Conservation (phyloP, 139 green algal species). For the Coelastrella sp. region DNA sequence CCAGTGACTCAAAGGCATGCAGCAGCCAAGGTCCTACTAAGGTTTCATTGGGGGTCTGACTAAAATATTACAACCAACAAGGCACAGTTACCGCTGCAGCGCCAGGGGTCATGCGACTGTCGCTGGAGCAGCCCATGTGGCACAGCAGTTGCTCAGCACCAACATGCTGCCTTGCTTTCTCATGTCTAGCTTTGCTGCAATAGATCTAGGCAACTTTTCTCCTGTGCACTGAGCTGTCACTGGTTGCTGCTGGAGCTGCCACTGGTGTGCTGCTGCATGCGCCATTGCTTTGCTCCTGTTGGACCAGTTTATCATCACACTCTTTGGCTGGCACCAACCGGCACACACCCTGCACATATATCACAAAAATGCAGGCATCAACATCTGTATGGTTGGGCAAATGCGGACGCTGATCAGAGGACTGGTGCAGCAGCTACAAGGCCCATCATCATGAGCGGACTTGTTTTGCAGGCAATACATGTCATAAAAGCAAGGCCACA, state of each 20-base stretch:
- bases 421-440: not conserved
- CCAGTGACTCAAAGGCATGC: not conserved
- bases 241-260: not conserved
- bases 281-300: slow-evolving; percentile 4
- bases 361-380: not conserved
- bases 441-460: not conserved
- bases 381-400: not conserved
- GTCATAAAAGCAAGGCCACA: too few relatives aligned
- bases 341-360: not conserved
- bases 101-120: not conserved
- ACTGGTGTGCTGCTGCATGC: not conserved
- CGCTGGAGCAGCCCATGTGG: not conserved
- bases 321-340: not conserved
- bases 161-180: not conserved
- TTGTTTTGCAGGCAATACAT: not conserved
- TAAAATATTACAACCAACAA: not conserved
- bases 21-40: not conserved
- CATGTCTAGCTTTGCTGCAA: not conserved
- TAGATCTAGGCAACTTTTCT: not conserved
- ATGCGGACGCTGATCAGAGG: not conserved
- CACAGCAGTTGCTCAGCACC: not conserved
- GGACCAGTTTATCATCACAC: not conserved
- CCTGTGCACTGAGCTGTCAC: too few relatives aligned
- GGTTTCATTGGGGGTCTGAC: not conserved
- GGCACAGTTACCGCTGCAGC: not conserved